Conservation (phyloP, 2,329 filamentous ascomycete species). For the Aureobasidium uvarum region DNA sequence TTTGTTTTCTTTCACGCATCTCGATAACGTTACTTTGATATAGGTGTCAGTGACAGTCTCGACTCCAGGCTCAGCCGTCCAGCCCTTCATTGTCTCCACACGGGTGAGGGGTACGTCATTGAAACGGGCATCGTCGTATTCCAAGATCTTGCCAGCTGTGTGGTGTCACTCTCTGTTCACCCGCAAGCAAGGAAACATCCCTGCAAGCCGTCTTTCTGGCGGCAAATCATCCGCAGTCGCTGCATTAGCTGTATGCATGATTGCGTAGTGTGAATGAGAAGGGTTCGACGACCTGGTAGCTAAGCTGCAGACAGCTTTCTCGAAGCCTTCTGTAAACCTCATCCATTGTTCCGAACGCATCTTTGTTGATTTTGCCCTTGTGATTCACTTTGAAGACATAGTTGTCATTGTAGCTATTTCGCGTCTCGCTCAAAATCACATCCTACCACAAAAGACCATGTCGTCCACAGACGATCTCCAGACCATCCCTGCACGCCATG, state of each 20-base stretch:
- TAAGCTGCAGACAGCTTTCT: conserved; percentile 8
- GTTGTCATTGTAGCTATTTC: neutral
- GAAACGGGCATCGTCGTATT: neutral
- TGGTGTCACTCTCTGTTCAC: conserved; percentile 1
- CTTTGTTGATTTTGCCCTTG: neutral
- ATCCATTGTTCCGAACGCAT: neutral
- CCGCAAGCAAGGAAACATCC: conserved; percentile 23
- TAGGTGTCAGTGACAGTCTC: neutral
- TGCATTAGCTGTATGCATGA: conserved; percentile 21
- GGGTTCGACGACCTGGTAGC: conserved; percentile 3
- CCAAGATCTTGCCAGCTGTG: neutral
- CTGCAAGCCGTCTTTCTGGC: conserved; percentile 14
- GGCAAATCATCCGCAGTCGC: conserved; percentile 15
- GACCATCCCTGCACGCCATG: conserved; percentile 51
- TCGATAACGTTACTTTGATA: neutral
- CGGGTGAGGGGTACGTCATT: conserved; percentile 11
- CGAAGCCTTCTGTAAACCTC: neutral
- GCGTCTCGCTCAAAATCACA: neutral
- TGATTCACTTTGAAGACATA: neutral
- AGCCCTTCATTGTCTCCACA: conserved; percentile 8
- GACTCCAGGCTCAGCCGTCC: neutral
- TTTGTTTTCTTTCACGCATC: neutral
- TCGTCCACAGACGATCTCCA: conserved; percentile 34
- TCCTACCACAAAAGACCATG: neutral
- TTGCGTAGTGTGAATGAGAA: conserved; percentile 13